Percentiles rank a stretch among this genome's conserved stretches.
Conservation (phyloP, 305 asterid species). For the Fraxinus sp. region DNA sequence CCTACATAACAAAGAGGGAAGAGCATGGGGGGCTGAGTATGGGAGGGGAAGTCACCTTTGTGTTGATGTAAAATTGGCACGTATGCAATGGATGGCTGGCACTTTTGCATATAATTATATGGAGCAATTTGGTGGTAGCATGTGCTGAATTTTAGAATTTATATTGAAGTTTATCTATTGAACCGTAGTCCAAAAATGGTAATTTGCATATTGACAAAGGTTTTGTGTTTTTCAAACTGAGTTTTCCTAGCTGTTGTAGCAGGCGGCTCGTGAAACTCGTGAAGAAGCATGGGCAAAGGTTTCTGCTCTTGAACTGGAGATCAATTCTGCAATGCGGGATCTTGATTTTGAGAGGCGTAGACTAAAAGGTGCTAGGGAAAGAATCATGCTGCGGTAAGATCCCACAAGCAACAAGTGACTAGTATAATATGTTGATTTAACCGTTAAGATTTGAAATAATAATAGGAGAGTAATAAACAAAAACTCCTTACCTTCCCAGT, state of each 20-base stretch:
- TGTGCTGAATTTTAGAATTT: neutral
- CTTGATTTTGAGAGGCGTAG: slow-evolving; percentile 91
- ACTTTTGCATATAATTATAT: neutral
- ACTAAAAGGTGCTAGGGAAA: slow-evolving; percentile 85
- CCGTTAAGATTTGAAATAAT: slow-evolving; percentile 10
- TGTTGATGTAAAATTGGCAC: neutral
- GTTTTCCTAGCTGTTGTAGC: slow-evolving; percentile 71
- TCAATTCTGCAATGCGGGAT: slow-evolving; percentile 85
- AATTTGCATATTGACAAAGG: neutral
- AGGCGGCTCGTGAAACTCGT: slow-evolving; percentile 98
- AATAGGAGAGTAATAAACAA: neutral
- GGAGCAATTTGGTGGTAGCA: neutral
- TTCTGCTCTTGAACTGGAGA: slow-evolving; percentile 95
- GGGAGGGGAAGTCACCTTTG: neutral
- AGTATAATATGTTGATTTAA: neutral
- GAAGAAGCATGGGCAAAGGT: slow-evolving; percentile 99
- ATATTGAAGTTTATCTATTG: neutral
- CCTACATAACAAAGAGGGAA: neutral
- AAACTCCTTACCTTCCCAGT: neutral
- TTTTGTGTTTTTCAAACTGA: slow-evolving; percentile 40
- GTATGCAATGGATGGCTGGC: neutral
- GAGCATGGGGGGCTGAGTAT: neutral
- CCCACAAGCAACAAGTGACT: slow-evolving; percentile 6
- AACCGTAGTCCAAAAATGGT: slow-evolving; percentile 4
- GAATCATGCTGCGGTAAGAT: slow-evolving; percentile 97